Conservation (phyloP, 768 basidiomycete species). For the Postia placenta region DNA sequence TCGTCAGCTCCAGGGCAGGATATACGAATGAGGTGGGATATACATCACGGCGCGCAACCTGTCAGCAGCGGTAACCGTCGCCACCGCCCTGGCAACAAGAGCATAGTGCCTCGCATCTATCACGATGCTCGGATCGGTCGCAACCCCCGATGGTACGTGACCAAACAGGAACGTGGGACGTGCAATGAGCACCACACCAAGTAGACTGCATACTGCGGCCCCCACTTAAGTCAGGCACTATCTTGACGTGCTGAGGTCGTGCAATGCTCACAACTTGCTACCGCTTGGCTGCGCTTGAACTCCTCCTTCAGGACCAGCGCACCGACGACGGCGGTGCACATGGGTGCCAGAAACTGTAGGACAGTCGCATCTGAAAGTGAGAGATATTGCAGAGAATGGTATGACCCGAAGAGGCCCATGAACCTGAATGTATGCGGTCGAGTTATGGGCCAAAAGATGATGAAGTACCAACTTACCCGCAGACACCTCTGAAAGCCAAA, state of each 20-base stretch:
- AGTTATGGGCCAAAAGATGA: background rate
- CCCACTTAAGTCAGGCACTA: background rate
- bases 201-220: conserved; percentile 51
- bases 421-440: conserved; percentile 42
- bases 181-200: conserved; percentile 78
- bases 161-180: conserved; percentile 74
- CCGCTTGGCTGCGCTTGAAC: conserved; percentile 45
- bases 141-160: background rate
- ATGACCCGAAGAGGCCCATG: conserved; percentile 60
- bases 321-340: conserved; percentile 56
- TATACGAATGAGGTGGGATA: conserved; percentile 12
- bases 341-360: conserved; percentile 68
- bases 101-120: background rate
- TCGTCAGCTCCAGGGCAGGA: no score
- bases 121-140: background rate
- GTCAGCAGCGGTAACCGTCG: conserved; percentile 3
- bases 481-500: conserved; percentile 51
- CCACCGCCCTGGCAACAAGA: background rate
- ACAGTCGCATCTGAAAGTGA: conserved; percentile 76
- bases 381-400: conserved; percentile 67
- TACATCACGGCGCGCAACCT: conserved; percentile 59
- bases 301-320: conserved; percentile 59
- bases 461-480: conserved; percentile 46
- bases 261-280: conserved; percentile 41
- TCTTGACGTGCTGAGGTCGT: background rate